Conservation (phyloP, 78 protist genomes). For the Bodo saltans region DNA sequence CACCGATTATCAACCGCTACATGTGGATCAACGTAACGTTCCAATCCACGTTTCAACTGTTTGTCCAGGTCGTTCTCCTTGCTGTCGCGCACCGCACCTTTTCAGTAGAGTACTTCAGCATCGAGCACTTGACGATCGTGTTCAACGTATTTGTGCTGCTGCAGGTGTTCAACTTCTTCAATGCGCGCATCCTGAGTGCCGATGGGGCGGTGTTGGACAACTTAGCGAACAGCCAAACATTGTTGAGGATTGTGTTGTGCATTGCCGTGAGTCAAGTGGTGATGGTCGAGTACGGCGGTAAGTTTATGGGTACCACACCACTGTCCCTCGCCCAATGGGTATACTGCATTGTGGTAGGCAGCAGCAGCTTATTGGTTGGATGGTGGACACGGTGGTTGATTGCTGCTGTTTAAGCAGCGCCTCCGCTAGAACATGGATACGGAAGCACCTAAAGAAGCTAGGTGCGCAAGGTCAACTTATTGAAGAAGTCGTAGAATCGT, state of each 20-base stretch:
- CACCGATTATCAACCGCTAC: neutral
- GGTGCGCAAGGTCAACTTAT: too few species aligned
- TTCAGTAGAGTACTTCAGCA: conserved; percentile 17
- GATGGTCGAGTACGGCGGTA: neutral
- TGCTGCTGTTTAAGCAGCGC: too few species aligned
- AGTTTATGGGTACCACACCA: neutral
- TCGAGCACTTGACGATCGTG: conserved; percentile 16
- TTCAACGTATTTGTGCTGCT: conserved; percentile 36
- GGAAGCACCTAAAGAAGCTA: too few species aligned
- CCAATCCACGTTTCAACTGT: conserved; percentile 17
- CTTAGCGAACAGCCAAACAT: neutral
- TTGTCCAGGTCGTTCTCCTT: neutral
- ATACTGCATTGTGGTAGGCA: neutral
- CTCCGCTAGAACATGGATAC: too few species aligned
- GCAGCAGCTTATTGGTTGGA: neutral
- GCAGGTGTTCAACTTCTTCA: conserved; percentile 35
- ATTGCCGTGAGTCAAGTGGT: neutral
- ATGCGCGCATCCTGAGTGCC: conserved; percentile 7
- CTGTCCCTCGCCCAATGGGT: neutral
- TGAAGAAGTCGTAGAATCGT: too few species aligned
- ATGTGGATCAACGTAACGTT: conserved; percentile 2
- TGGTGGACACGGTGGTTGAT: too few species aligned
- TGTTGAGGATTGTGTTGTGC: neutral
- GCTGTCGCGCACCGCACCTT: neutral
- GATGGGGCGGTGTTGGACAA: neutral